Conservation (phyloP, 1,284 basidiomycete genomes). For the Gastroboletus turbinatus region DNA sequence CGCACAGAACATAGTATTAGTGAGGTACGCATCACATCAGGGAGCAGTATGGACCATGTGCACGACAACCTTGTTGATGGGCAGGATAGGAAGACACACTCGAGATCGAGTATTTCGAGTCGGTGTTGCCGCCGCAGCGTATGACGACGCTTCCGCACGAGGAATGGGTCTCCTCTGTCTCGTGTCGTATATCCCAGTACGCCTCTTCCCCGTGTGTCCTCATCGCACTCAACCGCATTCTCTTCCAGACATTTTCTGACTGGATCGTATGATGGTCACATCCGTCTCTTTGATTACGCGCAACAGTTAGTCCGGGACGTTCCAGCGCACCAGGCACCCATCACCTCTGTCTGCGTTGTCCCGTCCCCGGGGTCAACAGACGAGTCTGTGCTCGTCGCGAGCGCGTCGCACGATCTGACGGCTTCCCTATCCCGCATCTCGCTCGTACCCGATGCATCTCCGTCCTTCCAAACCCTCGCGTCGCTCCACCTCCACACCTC, state of each 20-base stretch:
- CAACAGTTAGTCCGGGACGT: slow-evolving; percentile 54
- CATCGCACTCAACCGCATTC: not conserved
- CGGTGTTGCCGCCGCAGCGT: slow-evolving; percentile 85
- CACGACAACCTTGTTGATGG: slow-evolving; percentile 19
- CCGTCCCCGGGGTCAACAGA: slow-evolving; percentile 31
- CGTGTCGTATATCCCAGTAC: slow-evolving; percentile 67
- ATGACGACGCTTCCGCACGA: slow-evolving; percentile 83
- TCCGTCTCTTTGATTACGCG: slow-evolving; percentile 74
- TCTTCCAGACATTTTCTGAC: slow-evolving; percentile 66
- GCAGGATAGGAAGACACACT: slow-evolving; percentile 76
- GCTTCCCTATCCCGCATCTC: slow-evolving; percentile 60
- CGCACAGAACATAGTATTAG: slow-evolving; percentile 25
- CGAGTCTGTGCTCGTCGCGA: slow-evolving; percentile 63
- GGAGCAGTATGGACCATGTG: not conserved
- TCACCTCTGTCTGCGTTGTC: slow-evolving; percentile 72
- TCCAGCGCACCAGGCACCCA: slow-evolving; percentile 60
- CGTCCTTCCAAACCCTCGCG: slow-evolving; percentile 33
- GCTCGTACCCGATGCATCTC: slow-evolving; percentile 29
- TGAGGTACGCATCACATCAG: slow-evolving; percentile 18
- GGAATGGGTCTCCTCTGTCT: slow-evolving; percentile 91
- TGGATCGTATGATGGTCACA: slow-evolving; percentile 77
- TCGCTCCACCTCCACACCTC: slow-evolving; percentile 79
- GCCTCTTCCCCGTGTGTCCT: slow-evolving; percentile 19
- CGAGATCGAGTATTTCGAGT: slow-evolving; percentile 93
- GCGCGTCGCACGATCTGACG: slow-evolving; percentile 82